Base-by-base conservation (phyloP, 805 yeast species). In the Danielia oregonensis region DNA sequence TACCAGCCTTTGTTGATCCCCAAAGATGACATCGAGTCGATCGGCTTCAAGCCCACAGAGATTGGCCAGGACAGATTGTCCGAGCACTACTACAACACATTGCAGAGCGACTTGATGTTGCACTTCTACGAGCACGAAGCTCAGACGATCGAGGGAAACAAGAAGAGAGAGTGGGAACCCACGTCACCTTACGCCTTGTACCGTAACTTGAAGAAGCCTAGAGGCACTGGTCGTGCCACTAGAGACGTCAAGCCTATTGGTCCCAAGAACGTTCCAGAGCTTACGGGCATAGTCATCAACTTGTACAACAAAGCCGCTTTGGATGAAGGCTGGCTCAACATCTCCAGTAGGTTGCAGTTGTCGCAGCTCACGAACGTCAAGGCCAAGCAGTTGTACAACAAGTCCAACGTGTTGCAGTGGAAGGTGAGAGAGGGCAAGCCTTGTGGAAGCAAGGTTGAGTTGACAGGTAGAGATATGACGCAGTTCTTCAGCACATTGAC, bases 361-460 rank as follows among this genome's bases (percentile, higher is more conserved):
- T 94, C 93, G 51, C 97, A 91, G 59, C 84, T 93, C 51, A 91
- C 98, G n/a, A 95, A 95, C 42, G 78, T 73, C 42, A 86, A 87
- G 58, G 88, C 97, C 24, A 65, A 70, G 41, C 74, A 82, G 16
- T 66, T 87, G 12, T 84, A 68, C 54, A 82, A 94, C 26, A 83
- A 77, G 53, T 72, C 86, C 7, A 87, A 87, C 61, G 85, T 86
- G 22, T 82, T 89, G 35, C 74, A 77, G 29, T 89, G 96, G 96
- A 79, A 80, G 48, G 72, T 89, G 35, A 79, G 97, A 60, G 79
- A 79, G 31, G 96, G 96, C 25, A 81, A 78, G 70, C 82, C 82
- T 32, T 84, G 94, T 78, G 99, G 98, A 35, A 95, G 94, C 35
- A 84, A 85, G 54, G 81, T 82, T 10, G 76, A 74, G 39, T 65